Conservation (phyloP, 768 basidiomycete species). For the Lactifluus rugatus region DNA sequence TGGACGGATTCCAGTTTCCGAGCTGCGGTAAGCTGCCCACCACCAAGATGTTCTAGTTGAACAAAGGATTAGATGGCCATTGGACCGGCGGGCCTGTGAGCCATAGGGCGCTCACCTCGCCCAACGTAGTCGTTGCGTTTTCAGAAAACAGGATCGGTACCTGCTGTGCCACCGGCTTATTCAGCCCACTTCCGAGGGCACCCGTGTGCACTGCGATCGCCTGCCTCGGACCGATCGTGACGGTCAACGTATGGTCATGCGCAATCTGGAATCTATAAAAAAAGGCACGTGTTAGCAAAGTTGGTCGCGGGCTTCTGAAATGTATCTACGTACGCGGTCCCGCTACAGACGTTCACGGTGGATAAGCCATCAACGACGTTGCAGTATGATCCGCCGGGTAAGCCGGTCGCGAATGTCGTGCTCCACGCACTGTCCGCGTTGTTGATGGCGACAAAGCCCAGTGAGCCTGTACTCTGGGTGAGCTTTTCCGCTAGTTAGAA, state of each 20-base stretch:
- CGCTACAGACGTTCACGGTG: slow-evolving; percentile 37
- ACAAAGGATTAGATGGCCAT: neutral
- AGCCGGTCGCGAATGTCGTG: slow-evolving; percentile 44
- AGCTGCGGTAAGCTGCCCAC: slow-evolving; percentile 48
- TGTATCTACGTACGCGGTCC: slow-evolving; percentile 31
- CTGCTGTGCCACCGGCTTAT: neutral
- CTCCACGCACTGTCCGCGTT: slow-evolving; percentile 50
- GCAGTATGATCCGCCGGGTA: slow-evolving; percentile 53
- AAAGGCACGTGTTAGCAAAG: neutral
- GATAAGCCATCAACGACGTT: slow-evolving; percentile 48
- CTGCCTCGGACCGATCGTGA: slow-evolving; percentile 21
- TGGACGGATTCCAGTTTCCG: slow-evolving; percentile 43
- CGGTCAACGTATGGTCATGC: slow-evolving; percentile 18
- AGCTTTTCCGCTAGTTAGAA: neutral
- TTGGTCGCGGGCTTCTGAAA: too few relatives aligned
- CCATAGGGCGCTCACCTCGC: slow-evolving; percentile 35
- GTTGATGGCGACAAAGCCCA: slow-evolving; percentile 60
- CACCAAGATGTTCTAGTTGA: slow-evolving; percentile 48
- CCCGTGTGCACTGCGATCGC: slow-evolving; percentile 24
- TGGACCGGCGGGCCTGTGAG: neutral
- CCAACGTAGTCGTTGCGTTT: slow-evolving; percentile 45
- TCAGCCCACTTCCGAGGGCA: neutral
- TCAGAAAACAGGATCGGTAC: slow-evolving; percentile 32
- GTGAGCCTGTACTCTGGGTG: slow-evolving; percentile 30
- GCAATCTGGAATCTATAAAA: slow-evolving; percentile 17